Evolutionary conservation across 495 filamentous ascomycete species (phyloP), one percentile per base, ranked within the genome.

Genomic region (Apodospora peruviana): DNA sequence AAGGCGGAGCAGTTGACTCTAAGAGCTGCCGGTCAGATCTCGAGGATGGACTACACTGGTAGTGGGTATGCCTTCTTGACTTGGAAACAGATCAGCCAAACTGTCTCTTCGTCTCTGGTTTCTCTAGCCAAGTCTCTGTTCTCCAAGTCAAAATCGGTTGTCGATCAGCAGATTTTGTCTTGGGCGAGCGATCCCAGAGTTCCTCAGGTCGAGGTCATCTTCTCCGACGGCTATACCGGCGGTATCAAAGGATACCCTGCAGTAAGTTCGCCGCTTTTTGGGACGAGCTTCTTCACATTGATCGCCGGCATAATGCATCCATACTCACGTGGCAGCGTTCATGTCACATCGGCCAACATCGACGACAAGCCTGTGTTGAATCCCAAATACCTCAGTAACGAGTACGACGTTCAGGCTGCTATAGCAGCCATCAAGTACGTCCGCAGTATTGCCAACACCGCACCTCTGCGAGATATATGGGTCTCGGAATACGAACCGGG

Each of bases 251-350:
- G 65, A 5, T 64, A 66, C 49, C 61, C 62, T 11, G 58, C 64
- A 10, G 46, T 40, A 7, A 52, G 55, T n/a, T 54, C 47, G 12
- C 37, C 57, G n/a, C 47, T 62, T 20, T 58, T 53, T 17, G 64
- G 62, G 7, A 50, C 61, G 10, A 64, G 60, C 9, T 65, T 68
- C 50, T 70, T 75, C 48, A 67, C 72, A 3, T 65, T 69, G 40
- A 60, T 72, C 49, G 58, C 60, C 9, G 66, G 56, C 9, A 27
- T 66, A 10, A 59, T 67, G 57, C 68, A 74, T 47, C 75, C 77
- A 1, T 69, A 81, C 27, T 65, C 67, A n/a, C 71, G 72, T 4
- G 79, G 78, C 7, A 77, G 59, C 47, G 68, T 82, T 19, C 79
- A 82, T 47, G 70, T 82, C 50, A 56, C 57, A 36, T 11, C 60